A percentile compares a stretch with the other conserved stretches of the same genome.
Conservation (phyloP, 805 yeast species). For the Tetrapisispora iriomotensis region DNA sequence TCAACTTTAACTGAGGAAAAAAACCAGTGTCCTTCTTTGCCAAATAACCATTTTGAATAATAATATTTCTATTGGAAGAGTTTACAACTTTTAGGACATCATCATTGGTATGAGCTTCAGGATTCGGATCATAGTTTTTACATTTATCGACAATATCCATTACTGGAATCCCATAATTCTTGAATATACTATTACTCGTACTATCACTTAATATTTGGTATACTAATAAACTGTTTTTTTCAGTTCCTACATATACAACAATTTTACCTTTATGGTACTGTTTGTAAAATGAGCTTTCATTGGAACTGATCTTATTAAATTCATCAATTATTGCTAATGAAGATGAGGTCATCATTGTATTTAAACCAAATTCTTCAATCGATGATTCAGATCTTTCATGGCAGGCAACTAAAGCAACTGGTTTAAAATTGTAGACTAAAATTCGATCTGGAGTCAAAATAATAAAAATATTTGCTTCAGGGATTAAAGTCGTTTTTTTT, state of each 20-base stretch:
- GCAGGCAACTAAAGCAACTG: constrained; percentile 25
- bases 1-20: constrained; percentile 17
- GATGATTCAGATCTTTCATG: constrained; percentile 25
- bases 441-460: constrained; percentile 23
- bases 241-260: constrained; percentile 24
- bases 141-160: constrained; percentile 8
- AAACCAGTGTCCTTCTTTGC: constrained; percentile 25
- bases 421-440: constrained; percentile 26
- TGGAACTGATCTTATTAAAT: constrained; percentile 11
- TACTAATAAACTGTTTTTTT: constrained; percentile 21
- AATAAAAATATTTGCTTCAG: constrained; percentile 21
- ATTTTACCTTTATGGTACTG: constrained; percentile 16
- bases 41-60: constrained; percentile 29
- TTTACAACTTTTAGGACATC: constrained; percentile 27
- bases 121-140: constrained; percentile 12
- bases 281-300: constrained; percentile 6
- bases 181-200: constrained; percentile 14
- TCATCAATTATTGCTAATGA: background rate
- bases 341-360: constrained; percentile 14
- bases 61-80: constrained; percentile 18
- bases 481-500: constrained; percentile 17
- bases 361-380: constrained; percentile 24
- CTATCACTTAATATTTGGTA: constrained; percentile 23
- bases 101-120: constrained; percentile 20
- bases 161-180: constrained; percentile 26